Percentiles rank a stretch among this genome's conserved stretches.
phyloP scores from a whole-genome alignment of 2,329 filamentous ascomycete species.

The Fusarium graminum region DNA sequence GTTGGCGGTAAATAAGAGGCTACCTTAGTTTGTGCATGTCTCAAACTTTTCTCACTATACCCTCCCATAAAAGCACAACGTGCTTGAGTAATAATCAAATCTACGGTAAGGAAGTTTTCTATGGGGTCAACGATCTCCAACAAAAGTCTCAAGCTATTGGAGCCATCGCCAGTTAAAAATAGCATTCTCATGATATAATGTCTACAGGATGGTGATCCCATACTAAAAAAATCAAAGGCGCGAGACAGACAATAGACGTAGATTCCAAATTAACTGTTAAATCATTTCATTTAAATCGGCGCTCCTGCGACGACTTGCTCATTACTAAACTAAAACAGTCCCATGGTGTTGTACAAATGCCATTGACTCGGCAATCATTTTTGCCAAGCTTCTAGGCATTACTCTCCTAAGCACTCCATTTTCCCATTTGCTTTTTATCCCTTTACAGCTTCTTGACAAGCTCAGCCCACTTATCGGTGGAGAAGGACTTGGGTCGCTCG shows the following conservation, averaged over 20 bases:
- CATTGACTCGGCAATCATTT: conserved; percentile 42
- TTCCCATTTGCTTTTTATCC: conserved; percentile 30
- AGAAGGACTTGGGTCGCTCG: conserved; percentile 99
- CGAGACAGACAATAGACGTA: conserved; percentile 1
- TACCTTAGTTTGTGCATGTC: background rate
- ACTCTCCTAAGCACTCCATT: conserved; percentile 37
- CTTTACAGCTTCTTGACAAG: conserved; percentile 90
- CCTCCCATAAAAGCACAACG: background rate
- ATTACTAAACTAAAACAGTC: conserved; percentile 50
- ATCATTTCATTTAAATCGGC: conserved; percentile 46
- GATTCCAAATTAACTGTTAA: conserved; percentile 36
- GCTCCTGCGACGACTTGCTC: conserved; percentile 46
- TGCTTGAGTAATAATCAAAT: background rate
- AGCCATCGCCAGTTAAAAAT: conserved; percentile 7
- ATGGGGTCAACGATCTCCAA: conserved; percentile 37
- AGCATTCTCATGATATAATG: background rate
- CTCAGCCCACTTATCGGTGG: conserved; percentile 96
- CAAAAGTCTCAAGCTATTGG: conserved; percentile 5
- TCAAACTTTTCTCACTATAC: background rate
- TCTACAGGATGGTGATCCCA: background rate
- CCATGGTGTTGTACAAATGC: conserved; percentile 50
- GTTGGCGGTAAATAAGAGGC: background rate
- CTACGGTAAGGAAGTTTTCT: conserved; percentile 8
- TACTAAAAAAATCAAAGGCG: background rate
- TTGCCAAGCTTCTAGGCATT: conserved; percentile 37